Conservation (phyloP, 2,329 filamentous ascomycete genomes). For the Calonectria hongkongensis region DNA sequence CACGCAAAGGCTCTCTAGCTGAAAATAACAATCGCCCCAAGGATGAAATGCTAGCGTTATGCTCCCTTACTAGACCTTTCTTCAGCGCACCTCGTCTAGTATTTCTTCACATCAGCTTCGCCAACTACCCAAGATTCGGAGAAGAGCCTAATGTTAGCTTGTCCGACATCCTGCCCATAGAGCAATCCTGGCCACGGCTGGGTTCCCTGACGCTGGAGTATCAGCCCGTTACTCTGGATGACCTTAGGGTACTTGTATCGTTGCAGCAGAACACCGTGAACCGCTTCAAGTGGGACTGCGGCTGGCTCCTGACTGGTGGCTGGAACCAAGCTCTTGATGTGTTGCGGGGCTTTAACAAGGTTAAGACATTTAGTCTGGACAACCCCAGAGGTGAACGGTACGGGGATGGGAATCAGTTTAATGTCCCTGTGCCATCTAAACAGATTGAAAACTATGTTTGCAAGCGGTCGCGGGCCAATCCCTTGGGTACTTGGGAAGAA, state of each 20-base stretch:
- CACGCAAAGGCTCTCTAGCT: neutral
- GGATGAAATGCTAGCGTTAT: conserved; percentile 17
- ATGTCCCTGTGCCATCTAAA: neutral
- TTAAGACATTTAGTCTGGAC: neutral
- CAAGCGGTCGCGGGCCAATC: neutral
- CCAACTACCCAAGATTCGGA: neutral
- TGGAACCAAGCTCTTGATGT: conserved; percentile 17
- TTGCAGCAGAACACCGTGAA: neutral
- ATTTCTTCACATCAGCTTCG: neutral
- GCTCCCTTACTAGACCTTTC: neutral
- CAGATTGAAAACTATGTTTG: neutral
- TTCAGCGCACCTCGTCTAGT: neutral
- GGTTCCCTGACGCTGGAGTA: neutral
- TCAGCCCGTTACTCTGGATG: conserved; percentile 2
- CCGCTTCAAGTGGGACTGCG: neutral
- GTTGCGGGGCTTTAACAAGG: neutral
- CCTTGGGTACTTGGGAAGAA: neutral
- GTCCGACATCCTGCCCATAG: conserved; percentile 8
- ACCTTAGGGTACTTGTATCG: neutral
- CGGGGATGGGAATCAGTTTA: neutral
- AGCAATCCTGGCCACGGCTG: neutral
- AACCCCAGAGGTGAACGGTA: neutral
- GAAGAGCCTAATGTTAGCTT: neutral
- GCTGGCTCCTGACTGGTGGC: conserved; percentile 3
- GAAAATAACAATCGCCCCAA: conserved; percentile 13